phyloP scores from a whole-genome alignment of 129 eudicot species.

The Saussurea involucrata region DNA sequence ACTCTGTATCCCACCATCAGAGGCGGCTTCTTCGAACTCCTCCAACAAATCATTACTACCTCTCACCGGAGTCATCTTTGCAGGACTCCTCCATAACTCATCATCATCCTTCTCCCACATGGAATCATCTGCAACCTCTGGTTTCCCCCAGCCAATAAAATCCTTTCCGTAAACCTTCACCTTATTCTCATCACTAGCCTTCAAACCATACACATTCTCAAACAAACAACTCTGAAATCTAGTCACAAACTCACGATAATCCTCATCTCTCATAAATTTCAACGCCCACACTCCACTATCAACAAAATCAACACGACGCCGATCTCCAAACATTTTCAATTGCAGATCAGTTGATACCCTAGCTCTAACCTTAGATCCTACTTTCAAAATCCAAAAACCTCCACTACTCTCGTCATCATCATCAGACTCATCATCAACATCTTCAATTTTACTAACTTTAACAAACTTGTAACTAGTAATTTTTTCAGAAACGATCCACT shows the following conservation, averaged over 20 bases:
- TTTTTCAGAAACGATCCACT: slow-evolving; percentile 74
- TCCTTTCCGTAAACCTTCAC: slow-evolving; percentile 86
- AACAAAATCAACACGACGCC: slow-evolving; percentile 84
- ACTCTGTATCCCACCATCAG: slow-evolving; percentile 83
- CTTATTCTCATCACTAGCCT: slow-evolving; percentile 74
- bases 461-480: slow-evolving; percentile 42
- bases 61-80: slow-evolving; percentile 29
- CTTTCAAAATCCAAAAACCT: slow-evolving; percentile 71
- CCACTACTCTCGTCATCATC: slow-evolving; percentile 23
- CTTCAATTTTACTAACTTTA: slow-evolving; percentile 31
- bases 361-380: slow-evolving; percentile 64
- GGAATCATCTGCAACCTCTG: slow-evolving; percentile 75
- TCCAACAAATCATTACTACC: slow-evolving; percentile 60
- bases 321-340: slow-evolving; percentile 88
- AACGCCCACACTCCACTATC: slow-evolving; percentile 84
- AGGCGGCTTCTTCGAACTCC: slow-evolving; percentile 83
- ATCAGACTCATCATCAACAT: slow-evolving; percentile 18
- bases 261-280: slow-evolving; percentile 60
- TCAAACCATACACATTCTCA: slow-evolving; percentile 81
- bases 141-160: slow-evolving; percentile 80
- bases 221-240: slow-evolving; percentile 74
- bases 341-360: slow-evolving; percentile 85
- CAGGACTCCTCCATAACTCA: slow-evolving; percentile 52
- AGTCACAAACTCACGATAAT: slow-evolving; percentile 57
- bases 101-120: slow-evolving; percentile 93